These are phyloP conservation scores for Xylaria hypoxylon DNA, from an alignment of 2,329 filamentous ascomycete species.

Conservation along the genomic window DNA sequence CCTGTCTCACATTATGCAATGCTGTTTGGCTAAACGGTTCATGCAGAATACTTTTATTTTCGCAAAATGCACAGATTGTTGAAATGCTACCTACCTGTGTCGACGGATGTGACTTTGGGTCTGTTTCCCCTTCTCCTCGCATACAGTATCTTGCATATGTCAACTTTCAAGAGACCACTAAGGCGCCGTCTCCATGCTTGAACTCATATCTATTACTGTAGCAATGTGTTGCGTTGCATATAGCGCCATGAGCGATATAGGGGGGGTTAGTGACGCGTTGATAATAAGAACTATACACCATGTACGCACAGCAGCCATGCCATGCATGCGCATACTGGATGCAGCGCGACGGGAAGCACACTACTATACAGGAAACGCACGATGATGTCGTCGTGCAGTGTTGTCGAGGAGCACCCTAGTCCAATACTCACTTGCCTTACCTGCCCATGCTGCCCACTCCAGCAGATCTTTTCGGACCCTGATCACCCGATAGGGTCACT, in stretches of 20 bases:
- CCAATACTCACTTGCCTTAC: constrained; percentile 16
- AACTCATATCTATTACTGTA: too few species aligned
- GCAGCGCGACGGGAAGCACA: constrained; percentile 3
- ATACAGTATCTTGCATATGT: neutral
- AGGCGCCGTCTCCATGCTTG: neutral
- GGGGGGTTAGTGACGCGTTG: constrained; percentile 14
- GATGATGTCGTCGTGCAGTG: constrained; percentile 20
- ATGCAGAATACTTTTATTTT: neutral
- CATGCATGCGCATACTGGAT: constrained; percentile 2
- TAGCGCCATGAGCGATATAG: constrained; percentile 1
- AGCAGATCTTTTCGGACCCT: constrained; percentile 12
- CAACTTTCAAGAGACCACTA: neutral
- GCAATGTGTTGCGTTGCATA: too few species aligned
- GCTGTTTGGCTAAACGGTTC: constrained; percentile 8
- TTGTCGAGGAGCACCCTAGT: neutral
- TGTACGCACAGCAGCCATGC: constrained; percentile 8
- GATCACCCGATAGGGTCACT: constrained; percentile 8
- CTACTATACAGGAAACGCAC: neutral
- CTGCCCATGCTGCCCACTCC: constrained; percentile 1
- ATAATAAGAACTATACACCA: neutral
- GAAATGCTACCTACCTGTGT: neutral
- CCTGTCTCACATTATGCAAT: neutral
- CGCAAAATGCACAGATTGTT: neutral
- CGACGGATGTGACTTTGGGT: neutral
- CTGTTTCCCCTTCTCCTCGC: neutral